Evolutionary conservation across 164 flowering plant species (phyloP), one percentile per base, ranked within the genome.

Genomic region (Malania oleifera): DNA sequence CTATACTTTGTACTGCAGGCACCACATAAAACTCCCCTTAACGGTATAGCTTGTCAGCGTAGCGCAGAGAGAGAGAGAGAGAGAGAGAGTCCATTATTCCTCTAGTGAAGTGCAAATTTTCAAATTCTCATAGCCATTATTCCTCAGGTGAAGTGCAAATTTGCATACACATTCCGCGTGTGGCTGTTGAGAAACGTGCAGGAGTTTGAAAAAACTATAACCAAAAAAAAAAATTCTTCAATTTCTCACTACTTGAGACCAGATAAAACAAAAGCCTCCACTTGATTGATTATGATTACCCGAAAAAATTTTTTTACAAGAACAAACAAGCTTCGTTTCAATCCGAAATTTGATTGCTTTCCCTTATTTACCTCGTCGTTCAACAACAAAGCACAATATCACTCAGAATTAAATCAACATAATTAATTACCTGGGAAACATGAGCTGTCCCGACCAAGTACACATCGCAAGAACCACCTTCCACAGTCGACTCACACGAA

Each of bases 361-460:
- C 37, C 18, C 25, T 19, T 1, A 1, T 11, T n/a, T 39, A 22
- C 27, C 26, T 35, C 43, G 22, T 18, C n/a, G n/a, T n/a, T n/a
- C n/a, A n/a, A n/a, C 51, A 61, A 23, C 27, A 49, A 23, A 51
- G 35, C 50, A 48, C 3, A n/a, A 15, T 1, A 43, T 17, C 11
- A 18, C 46, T 43, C 46, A 43, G 8, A 43, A 31, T 9, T 23
- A 52, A 55, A 25, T 8, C 17, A 43, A 57, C 41, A 5, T 3
- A 13, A 64, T 26, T 11, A 45, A 29, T 28, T 73, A 87, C 98
- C 85, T 69, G 57, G 19, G 98, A 93, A 50, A 90, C 92, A 67
- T 90, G 98, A 28, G 95, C 90, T 4, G 98, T 93, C 26, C 98
- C 98, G 23, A 93, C 81, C 64, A 93, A 50, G 63, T 80, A 80